These are phyloP conservation scores for Nicotiana tomentosiformis DNA, from an alignment of 257 asterid genomes.

Conservation along the genomic window DNA sequence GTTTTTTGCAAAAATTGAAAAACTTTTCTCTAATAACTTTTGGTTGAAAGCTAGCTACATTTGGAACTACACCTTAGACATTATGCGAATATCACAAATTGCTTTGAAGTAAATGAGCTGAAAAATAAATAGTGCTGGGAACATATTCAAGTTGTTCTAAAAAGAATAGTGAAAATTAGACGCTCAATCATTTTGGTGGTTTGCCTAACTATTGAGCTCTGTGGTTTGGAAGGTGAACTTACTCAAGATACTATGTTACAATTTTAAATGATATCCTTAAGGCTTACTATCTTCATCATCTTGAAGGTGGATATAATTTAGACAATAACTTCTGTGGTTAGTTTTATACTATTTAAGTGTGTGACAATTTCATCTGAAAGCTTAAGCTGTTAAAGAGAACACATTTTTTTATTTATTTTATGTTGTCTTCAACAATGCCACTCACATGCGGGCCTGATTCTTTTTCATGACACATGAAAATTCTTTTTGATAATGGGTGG, in stretches of 20 bases:
- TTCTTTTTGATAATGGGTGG: too few species aligned
- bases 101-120: neutral
- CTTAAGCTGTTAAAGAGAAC: too few species aligned
- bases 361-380: too few species aligned
- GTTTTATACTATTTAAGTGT: neutral
- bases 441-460: too few species aligned
- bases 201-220: neutral
- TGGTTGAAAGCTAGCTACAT: neutral
- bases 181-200: neutral
- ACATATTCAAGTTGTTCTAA: neutral
- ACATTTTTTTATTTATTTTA: too few species aligned
- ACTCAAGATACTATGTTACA: neutral
- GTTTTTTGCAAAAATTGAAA: neutral
- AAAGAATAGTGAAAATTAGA: neutral
- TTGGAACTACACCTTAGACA: neutral
- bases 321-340: neutral
- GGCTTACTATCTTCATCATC: neutral
- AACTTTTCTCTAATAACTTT: neutral
- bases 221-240: neutral
- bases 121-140: neutral
- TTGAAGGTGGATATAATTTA: neutral
- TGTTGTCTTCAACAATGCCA: too few species aligned
- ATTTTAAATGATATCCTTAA: neutral
- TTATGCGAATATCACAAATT: neutral
- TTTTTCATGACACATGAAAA: too few species aligned